Evolutionary conservation across 2,329 filamentous ascomycete genomes (phyloP).

Genomic region (Claviceps sp.): DNA sequence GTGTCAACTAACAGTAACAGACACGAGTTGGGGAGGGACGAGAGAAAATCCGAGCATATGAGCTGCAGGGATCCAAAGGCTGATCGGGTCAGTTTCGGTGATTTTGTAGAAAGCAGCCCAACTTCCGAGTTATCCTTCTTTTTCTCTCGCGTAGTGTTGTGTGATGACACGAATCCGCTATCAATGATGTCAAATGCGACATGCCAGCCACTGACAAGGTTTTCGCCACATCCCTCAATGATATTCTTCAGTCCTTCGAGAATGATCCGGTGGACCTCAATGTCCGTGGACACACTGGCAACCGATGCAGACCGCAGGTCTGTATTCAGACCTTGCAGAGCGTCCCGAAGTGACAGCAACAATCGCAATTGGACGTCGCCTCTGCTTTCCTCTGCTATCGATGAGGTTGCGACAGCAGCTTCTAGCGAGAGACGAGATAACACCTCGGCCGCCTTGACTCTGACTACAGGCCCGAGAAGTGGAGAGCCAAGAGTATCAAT

Average conservation of each 20-base stretch:
- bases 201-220: constrained; percentile 70
- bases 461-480: constrained; percentile 35
- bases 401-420: constrained; percentile 41
- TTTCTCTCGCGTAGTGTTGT: constrained; percentile 19
- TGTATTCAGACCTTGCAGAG: constrained; percentile 41
- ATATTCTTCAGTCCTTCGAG: constrained; percentile 71
- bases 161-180: constrained; percentile 54
- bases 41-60: constrained; percentile 87
- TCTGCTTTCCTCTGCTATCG: constrained; percentile 34
- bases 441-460: constrained; percentile 50
- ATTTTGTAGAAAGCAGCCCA: constrained; percentile 37
- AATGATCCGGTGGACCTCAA: constrained; percentile 68
- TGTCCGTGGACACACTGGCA: constrained; percentile 48
- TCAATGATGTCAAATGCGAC: constrained; percentile 75
- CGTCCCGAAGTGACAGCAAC: constrained; percentile 50
- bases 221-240: constrained; percentile 79
- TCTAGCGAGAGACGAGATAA: constrained; percentile 45
- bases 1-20: constrained; percentile 73
- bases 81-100: constrained; percentile 65
- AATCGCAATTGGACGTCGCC: constrained; percentile 59
- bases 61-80: constrained; percentile 85
- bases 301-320: constrained; percentile 40
- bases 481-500: constrained; percentile 35
- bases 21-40: constrained; percentile 56
- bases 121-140: constrained; percentile 14